Evolutionary conservation across 495 filamentous ascomycete species (phyloP), one percentile per base, ranked within the genome.

Genomic region (Neurospora cerealis): DNA sequence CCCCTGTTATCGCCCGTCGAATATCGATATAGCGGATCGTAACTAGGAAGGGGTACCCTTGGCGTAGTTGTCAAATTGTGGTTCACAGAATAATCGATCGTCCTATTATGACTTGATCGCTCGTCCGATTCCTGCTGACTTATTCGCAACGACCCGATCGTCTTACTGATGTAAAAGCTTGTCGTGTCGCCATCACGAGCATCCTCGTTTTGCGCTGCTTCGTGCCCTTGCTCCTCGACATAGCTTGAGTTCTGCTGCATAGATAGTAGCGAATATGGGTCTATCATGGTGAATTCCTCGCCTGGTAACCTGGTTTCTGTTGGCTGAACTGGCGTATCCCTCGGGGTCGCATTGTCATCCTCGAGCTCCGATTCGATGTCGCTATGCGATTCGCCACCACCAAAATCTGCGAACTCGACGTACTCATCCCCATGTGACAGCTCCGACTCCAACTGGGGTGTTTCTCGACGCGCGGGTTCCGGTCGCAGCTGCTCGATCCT

Each of bases 241-340:
- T 77, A 73, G 72, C 79, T 80, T 32, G 81, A 76, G 42, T 80
- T 83, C 9, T 76, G 80, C 66, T 83, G 81, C 74, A 84, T 81
- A 0, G 84, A 86, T 3, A 81, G 81, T 39, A 87, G 75, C 11
- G 84, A 85, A 44, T 80, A 79, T 4, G 86, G 73, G 40, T 81
- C 82, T 46, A 87, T 86, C 84, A 86, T 86, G 69, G 83, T 87
- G 74, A 87, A 87, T 28, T 85, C 84, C 37, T 86, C 85, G 6
- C 80, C 80, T 9, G 84, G 79, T 70, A 82, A 77, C 39, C 85
- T 75, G 0, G 84, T 86, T 54, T 87, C 83, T 66, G 54, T 46
- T 85, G 81, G 15, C 62, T 44, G 17, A 75, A 74, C 3, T 34
- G 36, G 10, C 13, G 54, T 66, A 34, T 66, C 54, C 15, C 54